Evolutionary conservation across 371 early-diverging fungal species (phyloP), one percentile per base, ranked within the genome.

Genomic region (Thermomucor indicae-seudaticae): DNA sequence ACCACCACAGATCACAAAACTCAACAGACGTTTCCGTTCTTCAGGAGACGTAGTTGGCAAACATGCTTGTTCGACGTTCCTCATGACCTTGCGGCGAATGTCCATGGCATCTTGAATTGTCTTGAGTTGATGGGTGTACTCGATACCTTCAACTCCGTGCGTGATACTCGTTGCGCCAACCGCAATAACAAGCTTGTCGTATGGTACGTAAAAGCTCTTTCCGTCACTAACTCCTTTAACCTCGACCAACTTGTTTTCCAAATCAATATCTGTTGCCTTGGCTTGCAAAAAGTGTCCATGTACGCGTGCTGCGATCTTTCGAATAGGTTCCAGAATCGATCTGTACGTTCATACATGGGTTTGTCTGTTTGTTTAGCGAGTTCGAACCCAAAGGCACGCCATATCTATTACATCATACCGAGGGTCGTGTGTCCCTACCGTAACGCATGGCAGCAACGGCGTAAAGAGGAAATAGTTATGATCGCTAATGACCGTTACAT

Each of bases 391-490:
- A n/a, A 19, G 0, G 12, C 4, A 1, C 2, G 19, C 5, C 20
- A 31, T 1, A 10, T 46, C 17, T 10, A 14, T 23, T 22, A 19
- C 11, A 19, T 28, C 51, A 59, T 70, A 79, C 83, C 84, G 74
- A 43, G 79, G 42, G 62, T 94, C 95, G 14, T 40, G 39, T 10
- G 50, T 93, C 0, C 95, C 95, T 0, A 86, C 86, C 2, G 89
- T 83, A 2, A 84, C 85, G 54, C 83, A 81, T 19, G 92, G 88
- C 30, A 92, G 65, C 48, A 92, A 64, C n/a, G 86, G 90, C 29
- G 93, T 93, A 47, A 95, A 93, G 16, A 89, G 68, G 63, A 93
- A 95, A 62, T 93, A 88, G 67, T 95, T 93, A 57, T 82, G 75
- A 22, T 70, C 65, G 34, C 67, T 71, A 0, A 91, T 67, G 12